A percentile compares a stretch with the other conserved stretches of the same genome.
Conservation (phyloP, 2,329 filamentous ascomycete genomes). For the Alternaria consortialis region DNA sequence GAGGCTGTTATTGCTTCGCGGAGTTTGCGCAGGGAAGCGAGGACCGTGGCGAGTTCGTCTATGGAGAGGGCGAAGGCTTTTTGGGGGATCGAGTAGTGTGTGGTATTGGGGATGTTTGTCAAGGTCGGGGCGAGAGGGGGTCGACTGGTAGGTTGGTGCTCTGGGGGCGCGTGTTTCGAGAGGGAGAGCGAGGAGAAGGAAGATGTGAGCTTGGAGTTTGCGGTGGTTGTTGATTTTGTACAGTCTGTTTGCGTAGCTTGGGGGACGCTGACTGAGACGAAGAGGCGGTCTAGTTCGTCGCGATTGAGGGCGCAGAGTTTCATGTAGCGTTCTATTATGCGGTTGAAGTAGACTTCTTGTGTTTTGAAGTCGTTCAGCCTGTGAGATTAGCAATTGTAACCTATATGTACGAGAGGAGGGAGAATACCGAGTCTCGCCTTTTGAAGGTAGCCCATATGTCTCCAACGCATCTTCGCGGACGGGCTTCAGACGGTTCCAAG, state of each 20-base stretch:
- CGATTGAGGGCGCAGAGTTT: conserved; percentile 82
- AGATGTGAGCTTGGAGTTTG: conserved; percentile 19
- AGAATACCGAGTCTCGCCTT: conserved; percentile 82
- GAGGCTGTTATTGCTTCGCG: conserved; percentile 88
- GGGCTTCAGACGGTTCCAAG: conserved; percentile 68
- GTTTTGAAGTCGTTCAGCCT: conserved; percentile 70
- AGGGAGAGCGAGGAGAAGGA: conserved; percentile 28
- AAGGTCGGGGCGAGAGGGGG: conserved; percentile 4
- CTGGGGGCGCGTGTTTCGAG: conserved; percentile 30
- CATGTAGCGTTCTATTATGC: conserved; percentile 89
- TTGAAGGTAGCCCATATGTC: conserved; percentile 84
- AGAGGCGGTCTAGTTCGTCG: conserved; percentile 77
- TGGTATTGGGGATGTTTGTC: conserved; percentile 9
- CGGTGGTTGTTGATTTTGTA: conserved; percentile 8
- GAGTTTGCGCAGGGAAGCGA: conserved; percentile 88
- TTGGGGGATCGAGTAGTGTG: conserved; percentile 36
- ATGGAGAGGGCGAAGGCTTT: conserved; percentile 41
- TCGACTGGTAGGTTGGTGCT: conserved; percentile 2
- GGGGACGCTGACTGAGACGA: conserved; percentile 67
- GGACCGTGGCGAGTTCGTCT: conserved; percentile 74
- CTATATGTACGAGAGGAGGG: neutral
- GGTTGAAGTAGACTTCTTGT: conserved; percentile 86
- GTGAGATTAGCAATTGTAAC: neutral
- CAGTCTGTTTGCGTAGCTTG: neutral
- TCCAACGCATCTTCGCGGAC: conserved; percentile 80